These are phyloP conservation scores for Ambrosiella beaveri DNA, from an alignment of 2,329 filamentous ascomycete genomes.

Conservation along the genomic window DNA sequence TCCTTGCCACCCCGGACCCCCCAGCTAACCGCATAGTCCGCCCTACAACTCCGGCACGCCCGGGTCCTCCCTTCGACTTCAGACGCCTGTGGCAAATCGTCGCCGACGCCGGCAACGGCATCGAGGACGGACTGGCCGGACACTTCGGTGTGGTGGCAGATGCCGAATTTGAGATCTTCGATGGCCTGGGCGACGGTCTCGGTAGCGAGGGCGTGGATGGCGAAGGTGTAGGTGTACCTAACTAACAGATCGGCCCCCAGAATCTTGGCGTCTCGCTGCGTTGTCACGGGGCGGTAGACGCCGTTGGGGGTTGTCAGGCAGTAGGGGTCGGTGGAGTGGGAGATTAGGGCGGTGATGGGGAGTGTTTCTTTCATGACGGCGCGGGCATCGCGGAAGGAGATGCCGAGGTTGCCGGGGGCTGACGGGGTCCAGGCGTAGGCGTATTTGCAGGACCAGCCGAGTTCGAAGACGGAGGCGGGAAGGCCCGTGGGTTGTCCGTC, in stretches of 20 bases:
- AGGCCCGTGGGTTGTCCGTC: background rate
- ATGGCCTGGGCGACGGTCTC: background rate
- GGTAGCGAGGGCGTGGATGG: background rate
- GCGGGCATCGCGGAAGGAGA: slow-evolving; percentile 10
- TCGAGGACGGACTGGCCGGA: background rate
- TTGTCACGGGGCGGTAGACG: background rate
- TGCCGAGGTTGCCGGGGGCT: background rate
- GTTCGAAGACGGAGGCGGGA: slow-evolving; percentile 7
- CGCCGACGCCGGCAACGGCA: background rate
- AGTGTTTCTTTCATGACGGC: background rate
- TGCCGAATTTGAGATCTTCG: background rate
- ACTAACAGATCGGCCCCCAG: background rate
- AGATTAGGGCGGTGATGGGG: background rate
- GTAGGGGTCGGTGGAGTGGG: background rate
- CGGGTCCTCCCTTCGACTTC: background rate
- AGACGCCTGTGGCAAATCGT: background rate
- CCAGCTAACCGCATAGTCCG: slow-evolving; percentile 2
- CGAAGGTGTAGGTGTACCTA: background rate
- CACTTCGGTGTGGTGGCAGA: slow-evolving; percentile 4
- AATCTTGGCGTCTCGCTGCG: background rate
- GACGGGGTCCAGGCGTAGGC: slow-evolving; percentile 9
- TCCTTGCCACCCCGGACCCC: background rate
- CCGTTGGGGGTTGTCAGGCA: background rate
- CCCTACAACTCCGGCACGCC: background rate
- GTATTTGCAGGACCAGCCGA: slow-evolving; percentile 9